Evolutionary conservation across 345 rosid species (phyloP), one percentile per base, ranked within the genome.

Genomic region (Geranium brycei): DNA sequence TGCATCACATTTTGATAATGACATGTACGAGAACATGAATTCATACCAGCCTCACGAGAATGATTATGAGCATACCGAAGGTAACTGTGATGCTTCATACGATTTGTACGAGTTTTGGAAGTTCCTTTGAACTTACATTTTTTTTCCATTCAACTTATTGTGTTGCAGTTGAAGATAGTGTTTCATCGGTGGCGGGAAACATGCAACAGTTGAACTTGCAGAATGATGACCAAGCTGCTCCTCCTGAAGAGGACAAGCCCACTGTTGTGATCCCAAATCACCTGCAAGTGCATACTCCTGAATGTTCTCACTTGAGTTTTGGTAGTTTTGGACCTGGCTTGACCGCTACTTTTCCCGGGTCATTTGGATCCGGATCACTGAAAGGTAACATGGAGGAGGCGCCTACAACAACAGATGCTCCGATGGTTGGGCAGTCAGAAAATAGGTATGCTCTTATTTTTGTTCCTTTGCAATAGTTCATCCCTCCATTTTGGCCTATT

Each of bases 221-320:
- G 77, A 75, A 75, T 73, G 82, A 87, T 62, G 87, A 85, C 38
- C 77, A 69, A 64, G 88, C 63, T 60, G 68, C 69, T 51, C 63
- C 66, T 0, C 73, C 78, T 64, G 96, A 83, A 72, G 95, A 84
- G 71, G 88, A 83, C 60, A 79, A 68, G 65, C 95, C 88, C 59
- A 78, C 86, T 73, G 95, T 95, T 53, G 84, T 95, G 62, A 91
- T 95, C 70, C 99, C 99, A 64, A 79, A 84, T 77, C 99, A 95
- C 75, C 81, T 95, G 67, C 91, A 87, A 78, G 83, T 95, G 66
- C 89, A 95, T 71, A 66, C 86, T 57, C 76, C 79, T 57, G 96
- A 87, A 47, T 90, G 97, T 80, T 81, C 89, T 0, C 97, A 88
- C 77, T 81, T 93, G 83, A 91, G 96, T 76, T 93, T 93, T 71